Evolutionary conservation across 2,329 filamentous ascomycete species (phyloP).

Genomic region (Bipolaris bicolor): DNA sequence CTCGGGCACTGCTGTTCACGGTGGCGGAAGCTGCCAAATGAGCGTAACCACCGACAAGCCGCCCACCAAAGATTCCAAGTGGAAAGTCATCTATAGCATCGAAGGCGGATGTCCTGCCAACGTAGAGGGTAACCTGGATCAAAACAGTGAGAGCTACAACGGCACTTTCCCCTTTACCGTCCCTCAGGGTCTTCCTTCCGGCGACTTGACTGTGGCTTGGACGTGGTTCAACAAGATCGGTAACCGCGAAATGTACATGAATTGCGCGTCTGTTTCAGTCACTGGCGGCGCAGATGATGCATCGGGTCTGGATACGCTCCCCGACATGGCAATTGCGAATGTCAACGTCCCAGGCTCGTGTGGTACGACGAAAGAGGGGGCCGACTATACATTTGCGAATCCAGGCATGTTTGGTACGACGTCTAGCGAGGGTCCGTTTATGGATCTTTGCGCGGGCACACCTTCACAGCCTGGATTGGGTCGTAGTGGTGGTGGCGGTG

Average conservation of each 20-base stretch:
- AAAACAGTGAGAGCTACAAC: conserved; percentile 48
- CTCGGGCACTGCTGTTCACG: conserved; percentile 75
- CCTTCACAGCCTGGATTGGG: conserved; percentile 2
- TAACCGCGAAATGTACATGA: conserved; percentile 96
- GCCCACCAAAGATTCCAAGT: conserved; percentile 71
- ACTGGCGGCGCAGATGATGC: conserved; percentile 59
- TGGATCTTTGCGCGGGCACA: conserved; percentile 32
- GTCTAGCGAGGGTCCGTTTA: conserved; percentile 33
- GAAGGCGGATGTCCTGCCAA: conserved; percentile 77
- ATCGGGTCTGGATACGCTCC: conserved; percentile 63
- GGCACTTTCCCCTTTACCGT: conserved; percentile 54
- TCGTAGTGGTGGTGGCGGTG: too few species aligned
- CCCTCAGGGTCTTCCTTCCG: conserved; percentile 73
- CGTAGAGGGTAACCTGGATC: conserved; percentile 12
- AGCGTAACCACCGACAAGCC: conserved; percentile 76
- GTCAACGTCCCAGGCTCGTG: conserved; percentile 56
- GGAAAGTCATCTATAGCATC: conserved; percentile 88
- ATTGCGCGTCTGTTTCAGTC: conserved; percentile 68
- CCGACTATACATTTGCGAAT: conserved; percentile 63
- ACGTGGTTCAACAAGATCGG: conserved; percentile 90
- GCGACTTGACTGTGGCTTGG: conserved; percentile 81
- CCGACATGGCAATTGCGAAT: conserved; percentile 77
- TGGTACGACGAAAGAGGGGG: conserved; percentile 54
- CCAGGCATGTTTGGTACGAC: conserved; percentile 63
- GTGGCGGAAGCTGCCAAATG: conserved; percentile 89